Percentiles rank a stretch among this genome's conserved stretches.
Evolutionary conservation across 768 basidiomycete species (phyloP).

Genomic region (Amylocystis lapponica): DNA sequence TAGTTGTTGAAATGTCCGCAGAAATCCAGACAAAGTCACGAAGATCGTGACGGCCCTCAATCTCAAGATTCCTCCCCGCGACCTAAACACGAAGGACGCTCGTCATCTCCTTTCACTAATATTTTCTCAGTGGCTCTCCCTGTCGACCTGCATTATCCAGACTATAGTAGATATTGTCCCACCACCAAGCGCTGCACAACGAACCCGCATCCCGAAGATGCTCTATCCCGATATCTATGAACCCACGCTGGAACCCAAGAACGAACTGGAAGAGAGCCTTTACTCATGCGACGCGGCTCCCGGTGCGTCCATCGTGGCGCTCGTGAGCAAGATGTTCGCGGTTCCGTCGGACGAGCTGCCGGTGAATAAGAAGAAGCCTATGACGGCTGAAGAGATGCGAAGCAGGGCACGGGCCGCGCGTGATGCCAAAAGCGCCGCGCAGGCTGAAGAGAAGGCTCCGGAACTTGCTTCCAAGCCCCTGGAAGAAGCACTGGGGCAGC

Average conservation of each 20-base stretch:
- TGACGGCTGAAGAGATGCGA: constrained; percentile 84
- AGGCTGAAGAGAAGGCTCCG: constrained; percentile 5
- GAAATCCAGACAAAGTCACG: constrained; percentile 81
- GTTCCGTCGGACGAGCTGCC: constrained; percentile 77
- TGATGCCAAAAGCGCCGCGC: constrained; percentile 25
- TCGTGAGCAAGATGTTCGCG: constrained; percentile 99
- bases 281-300: constrained; percentile 60
- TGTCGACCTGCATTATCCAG: constrained; percentile 91
- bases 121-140: constrained; percentile 93
- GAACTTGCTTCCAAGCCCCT: constrained; percentile 8
- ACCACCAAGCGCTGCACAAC: constrained; percentile 76
- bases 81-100: constrained; percentile 87
- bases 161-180: constrained; percentile 92
- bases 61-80: constrained; percentile 81
- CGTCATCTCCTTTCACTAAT: constrained; percentile 79
- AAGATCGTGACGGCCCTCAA: constrained; percentile 84
- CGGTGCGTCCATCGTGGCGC: constrained; percentile 66
- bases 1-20: constrained; percentile 27
- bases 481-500: constrained; percentile 16
- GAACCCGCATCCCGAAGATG: constrained; percentile 83
- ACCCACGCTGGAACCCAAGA: constrained; percentile 53
- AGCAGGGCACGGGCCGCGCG: constrained; percentile 52
- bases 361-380: constrained; percentile 69
- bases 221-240: constrained; percentile 77
- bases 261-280: constrained; percentile 79